A percentile compares a stretch with the other conserved stretches of the same genome.
These are phyloP conservation scores for Neurospora tetraspora DNA, from an alignment of 495 filamentous ascomycete genomes.

Conservation along the genomic window DNA sequence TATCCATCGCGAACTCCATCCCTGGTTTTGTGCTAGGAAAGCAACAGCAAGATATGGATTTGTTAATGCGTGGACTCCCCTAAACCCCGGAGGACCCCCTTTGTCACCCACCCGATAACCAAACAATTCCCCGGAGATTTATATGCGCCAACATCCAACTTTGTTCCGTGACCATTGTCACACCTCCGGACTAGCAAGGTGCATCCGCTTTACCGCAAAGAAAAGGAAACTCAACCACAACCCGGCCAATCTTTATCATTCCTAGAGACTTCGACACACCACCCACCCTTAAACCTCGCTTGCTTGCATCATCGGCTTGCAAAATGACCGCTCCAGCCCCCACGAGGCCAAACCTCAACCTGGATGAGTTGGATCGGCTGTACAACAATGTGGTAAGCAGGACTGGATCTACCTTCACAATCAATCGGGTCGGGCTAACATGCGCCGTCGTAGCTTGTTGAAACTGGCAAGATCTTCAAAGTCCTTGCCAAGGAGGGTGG, in stretches of 20 bases:
- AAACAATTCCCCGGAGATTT: no score
- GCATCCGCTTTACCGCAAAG: background rate
- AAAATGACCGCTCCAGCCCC: conserved; percentile 28
- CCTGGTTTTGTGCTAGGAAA: background rate
- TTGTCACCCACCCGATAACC: background rate
- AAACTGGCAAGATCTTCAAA: conserved; percentile 40
- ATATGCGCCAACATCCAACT: background rate
- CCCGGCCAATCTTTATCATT: background rate
- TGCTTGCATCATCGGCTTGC: background rate
- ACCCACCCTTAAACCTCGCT: background rate
- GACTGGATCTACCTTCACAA: background rate
- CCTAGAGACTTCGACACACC: no score
- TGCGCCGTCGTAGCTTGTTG: conserved; percentile 30
- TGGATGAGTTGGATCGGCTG: conserved; percentile 34
- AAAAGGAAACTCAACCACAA: background rate
- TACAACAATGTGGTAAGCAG: conserved; percentile 38
- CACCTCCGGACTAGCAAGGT: background rate
- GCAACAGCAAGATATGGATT: background rate
- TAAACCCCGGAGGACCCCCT: background rate
- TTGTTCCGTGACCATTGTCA: background rate
- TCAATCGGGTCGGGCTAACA: background rate
- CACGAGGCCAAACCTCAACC: conserved; percentile 12
- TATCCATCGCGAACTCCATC: background rate
- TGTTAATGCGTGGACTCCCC: background rate
- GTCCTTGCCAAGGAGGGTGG: conserved; percentile 29